Conservation (phyloP, 768 basidiomycete species). For the Lentinula sp. region DNA sequence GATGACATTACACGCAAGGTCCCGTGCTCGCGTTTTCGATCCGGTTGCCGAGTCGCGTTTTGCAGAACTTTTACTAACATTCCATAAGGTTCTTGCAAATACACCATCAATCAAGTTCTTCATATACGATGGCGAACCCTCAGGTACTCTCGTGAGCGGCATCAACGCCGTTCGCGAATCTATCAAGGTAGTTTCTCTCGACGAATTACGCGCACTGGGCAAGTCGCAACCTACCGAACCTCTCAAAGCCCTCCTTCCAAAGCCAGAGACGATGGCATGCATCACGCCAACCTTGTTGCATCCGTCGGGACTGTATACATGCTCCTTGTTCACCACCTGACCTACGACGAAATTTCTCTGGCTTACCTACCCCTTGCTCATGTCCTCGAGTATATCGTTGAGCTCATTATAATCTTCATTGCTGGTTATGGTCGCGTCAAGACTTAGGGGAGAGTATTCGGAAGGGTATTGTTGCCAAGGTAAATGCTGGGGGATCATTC, state of each 20-base stretch:
- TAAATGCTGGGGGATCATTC: constrained; percentile 58
- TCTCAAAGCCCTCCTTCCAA: constrained; percentile 40
- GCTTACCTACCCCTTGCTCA: constrained; percentile 94
- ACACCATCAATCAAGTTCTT: constrained; percentile 75
- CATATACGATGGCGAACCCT: constrained; percentile 77
- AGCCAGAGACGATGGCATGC: constrained; percentile 36
- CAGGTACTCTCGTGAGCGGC: constrained; percentile 46
- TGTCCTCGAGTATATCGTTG: constrained; percentile 93
- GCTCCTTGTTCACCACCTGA: constrained; percentile 64
- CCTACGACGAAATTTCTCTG: constrained; percentile 61
- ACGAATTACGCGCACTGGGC: constrained; percentile 69
- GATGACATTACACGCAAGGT: no score
- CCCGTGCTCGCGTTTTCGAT: no score
- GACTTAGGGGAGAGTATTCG: constrained; percentile 98
- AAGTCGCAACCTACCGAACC: constrained; percentile 44
- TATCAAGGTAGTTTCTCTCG: constrained; percentile 57
- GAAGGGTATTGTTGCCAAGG: constrained; percentile 86
- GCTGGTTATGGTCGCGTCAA: constrained; percentile 92
- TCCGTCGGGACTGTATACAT: constrained; percentile 76
- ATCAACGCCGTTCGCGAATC: constrained; percentile 49
- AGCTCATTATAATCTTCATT: constrained; percentile 66
- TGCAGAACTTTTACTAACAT: constrained; percentile 79
- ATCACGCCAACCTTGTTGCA: constrained; percentile 78
- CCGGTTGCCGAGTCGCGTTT: no score
- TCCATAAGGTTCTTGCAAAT: constrained; percentile 63